Conservation (phyloP, 331 rosid species). For the Cydonia oblonga region DNA sequence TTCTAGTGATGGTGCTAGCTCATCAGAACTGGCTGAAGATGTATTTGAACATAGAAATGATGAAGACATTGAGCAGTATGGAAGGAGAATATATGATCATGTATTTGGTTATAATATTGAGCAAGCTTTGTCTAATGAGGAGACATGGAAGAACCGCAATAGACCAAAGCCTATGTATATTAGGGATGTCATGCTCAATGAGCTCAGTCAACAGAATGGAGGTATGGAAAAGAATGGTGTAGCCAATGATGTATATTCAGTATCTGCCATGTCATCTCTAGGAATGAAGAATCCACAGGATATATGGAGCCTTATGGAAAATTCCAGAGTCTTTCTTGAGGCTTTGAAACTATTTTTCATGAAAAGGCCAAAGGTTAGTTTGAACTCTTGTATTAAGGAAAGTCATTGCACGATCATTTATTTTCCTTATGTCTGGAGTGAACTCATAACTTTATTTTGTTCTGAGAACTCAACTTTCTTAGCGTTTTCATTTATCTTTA, state of each 20-base stretch:
- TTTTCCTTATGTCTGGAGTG: not conserved
- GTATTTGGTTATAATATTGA: constrained; percentile 92
- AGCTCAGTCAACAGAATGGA: constrained; percentile 60
- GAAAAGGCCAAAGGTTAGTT: constrained; percentile 70
- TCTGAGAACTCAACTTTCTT: not conserved
- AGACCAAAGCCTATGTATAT: constrained; percentile 77
- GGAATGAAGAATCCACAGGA: constrained; percentile 99
- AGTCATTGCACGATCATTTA: not conserved
- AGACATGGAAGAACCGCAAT: constrained; percentile 93
- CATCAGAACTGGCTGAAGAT: constrained; percentile 65
- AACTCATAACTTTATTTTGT: not conserved
- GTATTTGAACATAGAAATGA: constrained; percentile 67
- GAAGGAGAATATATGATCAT: constrained; percentile 85
- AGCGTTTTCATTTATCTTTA: not conserved
- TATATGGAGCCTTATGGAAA: constrained; percentile 82
- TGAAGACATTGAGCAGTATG: constrained; percentile 80
- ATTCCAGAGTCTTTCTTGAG: constrained; percentile 69
- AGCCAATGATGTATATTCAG: constrained; percentile 33
- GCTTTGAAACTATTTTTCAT: constrained; percentile 64
- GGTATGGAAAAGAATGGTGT: constrained; percentile 29
- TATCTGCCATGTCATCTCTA: constrained; percentile 82
- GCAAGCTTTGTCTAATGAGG: constrained; percentile 78
- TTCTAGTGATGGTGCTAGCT: constrained; percentile 70
- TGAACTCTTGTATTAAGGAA: constrained; percentile 10
- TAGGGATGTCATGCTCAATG: constrained; percentile 55